Evolutionary conservation across 768 basidiomycete genomes (phyloP).

Genomic region (Tricholoma furcatifolium): DNA sequence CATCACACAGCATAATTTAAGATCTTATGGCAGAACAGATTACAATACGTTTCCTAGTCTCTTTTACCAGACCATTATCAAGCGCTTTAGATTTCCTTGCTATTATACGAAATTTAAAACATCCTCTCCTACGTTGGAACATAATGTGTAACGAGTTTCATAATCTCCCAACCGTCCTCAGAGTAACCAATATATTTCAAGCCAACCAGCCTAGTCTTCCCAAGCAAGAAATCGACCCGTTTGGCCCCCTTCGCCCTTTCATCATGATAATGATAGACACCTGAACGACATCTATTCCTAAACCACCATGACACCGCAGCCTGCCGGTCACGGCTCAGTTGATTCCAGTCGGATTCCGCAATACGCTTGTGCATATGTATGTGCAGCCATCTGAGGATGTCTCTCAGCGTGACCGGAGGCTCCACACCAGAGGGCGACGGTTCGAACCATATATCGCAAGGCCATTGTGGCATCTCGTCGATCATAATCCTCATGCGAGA

Average conservation of each 20-base stretch:
- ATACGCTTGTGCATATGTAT: constrained; percentile 43
- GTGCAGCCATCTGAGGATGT: constrained; percentile 54
- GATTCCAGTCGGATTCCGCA: constrained; percentile 36
- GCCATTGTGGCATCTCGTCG: constrained; percentile 58
- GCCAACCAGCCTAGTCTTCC: constrained; percentile 49
- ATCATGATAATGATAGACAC: constrained; percentile 26
- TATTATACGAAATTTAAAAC: no score
- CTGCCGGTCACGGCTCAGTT: constrained; percentile 28
- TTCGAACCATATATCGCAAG: constrained; percentile 51
- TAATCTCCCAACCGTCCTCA: constrained; percentile 31
- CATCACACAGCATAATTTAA: no score
- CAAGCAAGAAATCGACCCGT: constrained; percentile 57
- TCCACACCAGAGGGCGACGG: constrained; percentile 22
- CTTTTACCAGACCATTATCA: no score
- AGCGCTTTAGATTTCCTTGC: no score
- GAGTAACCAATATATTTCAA: constrained; percentile 37
- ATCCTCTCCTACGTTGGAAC: no score
- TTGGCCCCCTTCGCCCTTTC: constrained; percentile 53
- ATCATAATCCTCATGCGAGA: constrained; percentile 53
- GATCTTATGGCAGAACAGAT: no score
- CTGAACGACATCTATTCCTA: constrained; percentile 32
- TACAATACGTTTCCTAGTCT: no score
- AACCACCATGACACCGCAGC: constrained; percentile 35
- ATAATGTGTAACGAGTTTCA: constrained; percentile 39
- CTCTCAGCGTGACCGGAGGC: constrained; percentile 52